Evolutionary conservation across 108 stramenopile species (phyloP), one percentile per base, ranked within the genome.

Genomic region (Skeletonema grethae): DNA sequence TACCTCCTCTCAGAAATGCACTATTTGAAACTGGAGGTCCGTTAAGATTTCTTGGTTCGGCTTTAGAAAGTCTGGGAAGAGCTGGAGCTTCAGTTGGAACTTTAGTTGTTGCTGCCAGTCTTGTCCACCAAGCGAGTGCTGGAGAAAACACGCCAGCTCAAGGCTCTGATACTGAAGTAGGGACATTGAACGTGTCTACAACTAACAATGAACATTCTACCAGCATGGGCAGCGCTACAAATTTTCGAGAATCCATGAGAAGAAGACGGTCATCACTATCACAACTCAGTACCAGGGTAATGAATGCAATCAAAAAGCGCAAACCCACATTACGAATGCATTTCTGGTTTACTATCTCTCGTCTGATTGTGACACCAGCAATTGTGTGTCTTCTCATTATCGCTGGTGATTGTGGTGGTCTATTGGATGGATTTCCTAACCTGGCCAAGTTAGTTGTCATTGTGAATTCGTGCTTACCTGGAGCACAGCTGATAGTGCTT

Each of bases 401-500:
- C 34, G 87, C 63, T 8, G 69, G 86, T 55, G 90, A 91, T 58
- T 91, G 90, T 57, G 76, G 82, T 10, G 63, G 73, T 31, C n/a
- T 82, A 22, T 41, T 87, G 50, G 43, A 55, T 48, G 69, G 34
- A 25, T 70, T 91, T 30, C 87, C 88, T 4, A 45, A 75, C 67
- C 50, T 89, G 53, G 80, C 87, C 15, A 86, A 86, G 29, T 68
- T 91, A 61, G 88, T 91, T 1, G 48, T 91, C 7, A 83, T 91
- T 43, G 63, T 91, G 9, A 91, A 91, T 64, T 48, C 86, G 10
- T 70, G 81, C 2, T 64, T 89, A 7, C 90, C 90, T 31, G 87
- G 87, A 25, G 90, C 90, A 0, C 73, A 85, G 45, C 74, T 87
- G 12, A 67, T 91, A 9, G 87, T 91, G 12, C 77, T 91, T 18